Evolutionary conservation across 805 yeast species (phyloP).

Genomic region (Metschnikowia anglica): DNA sequence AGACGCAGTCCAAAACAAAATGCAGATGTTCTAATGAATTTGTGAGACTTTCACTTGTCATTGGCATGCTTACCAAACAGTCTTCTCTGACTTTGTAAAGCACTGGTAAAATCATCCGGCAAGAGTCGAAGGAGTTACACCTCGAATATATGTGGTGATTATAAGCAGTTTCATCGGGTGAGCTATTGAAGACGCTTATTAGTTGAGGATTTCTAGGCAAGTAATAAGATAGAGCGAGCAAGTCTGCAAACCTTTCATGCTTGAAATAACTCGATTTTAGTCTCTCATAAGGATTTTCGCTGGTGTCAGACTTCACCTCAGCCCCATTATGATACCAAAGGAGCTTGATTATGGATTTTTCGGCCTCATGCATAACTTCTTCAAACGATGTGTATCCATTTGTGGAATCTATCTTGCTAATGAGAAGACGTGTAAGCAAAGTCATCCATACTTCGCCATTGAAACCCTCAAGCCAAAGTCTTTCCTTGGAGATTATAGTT

Average conservation of each 20-base stretch:
- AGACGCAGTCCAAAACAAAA: constrained; percentile 32
- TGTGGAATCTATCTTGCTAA: constrained; percentile 35
- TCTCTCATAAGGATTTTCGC: constrained; percentile 25
- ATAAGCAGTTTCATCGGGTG: constrained; percentile 48
- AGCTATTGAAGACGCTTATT: constrained; percentile 38
- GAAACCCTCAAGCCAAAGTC: constrained; percentile 29
- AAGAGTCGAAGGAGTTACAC: constrained; percentile 20
- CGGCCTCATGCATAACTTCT: constrained; percentile 27
- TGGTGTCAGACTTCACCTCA: constrained; percentile 1
- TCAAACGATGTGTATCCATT: constrained; percentile 36
- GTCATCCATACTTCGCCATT: constrained; percentile 34
- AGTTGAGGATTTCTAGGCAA: constrained; percentile 38
- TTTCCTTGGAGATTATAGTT: constrained; percentile 27
- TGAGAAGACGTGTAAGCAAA: constrained; percentile 31
- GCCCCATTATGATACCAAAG: constrained; percentile 32
- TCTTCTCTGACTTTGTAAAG: constrained; percentile 19
- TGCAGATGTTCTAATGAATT: constrained; percentile 12
- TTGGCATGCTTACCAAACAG: constrained; percentile 11
- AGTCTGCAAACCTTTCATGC: constrained; percentile 26
- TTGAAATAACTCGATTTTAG: constrained; percentile 22
- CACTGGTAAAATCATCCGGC: constrained; percentile 31
- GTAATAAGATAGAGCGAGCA: constrained; percentile 35
- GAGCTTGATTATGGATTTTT: constrained; percentile 27
- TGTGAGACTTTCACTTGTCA: constrained; percentile 16
- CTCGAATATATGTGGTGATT: constrained; percentile 35